Conservation (phyloP, 352 stramenopile species). For the Bremia lactucae region DNA sequence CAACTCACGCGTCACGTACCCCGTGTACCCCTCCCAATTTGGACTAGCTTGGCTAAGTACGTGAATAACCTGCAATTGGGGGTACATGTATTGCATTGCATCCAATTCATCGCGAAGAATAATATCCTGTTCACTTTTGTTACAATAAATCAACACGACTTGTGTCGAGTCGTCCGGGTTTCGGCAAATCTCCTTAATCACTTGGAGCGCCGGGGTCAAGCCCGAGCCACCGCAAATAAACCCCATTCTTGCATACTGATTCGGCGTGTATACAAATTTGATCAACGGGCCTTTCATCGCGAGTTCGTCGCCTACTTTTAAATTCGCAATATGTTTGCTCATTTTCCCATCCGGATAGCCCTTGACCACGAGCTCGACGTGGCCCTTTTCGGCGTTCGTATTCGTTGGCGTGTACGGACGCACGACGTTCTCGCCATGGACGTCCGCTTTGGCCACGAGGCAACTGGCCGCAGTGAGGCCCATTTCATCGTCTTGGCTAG, state of each 20-base stretch:
- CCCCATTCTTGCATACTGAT: conserved; percentile 68
- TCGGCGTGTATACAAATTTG: conserved; percentile 81
- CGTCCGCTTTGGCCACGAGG: conserved; percentile 44
- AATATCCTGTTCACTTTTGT: conserved; percentile 75
- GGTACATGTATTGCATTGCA: conserved; percentile 43
- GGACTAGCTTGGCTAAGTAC: conserved; percentile 33
- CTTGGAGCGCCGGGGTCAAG: conserved; percentile 69
- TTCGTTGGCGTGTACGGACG: conserved; percentile 80
- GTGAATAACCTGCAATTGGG: conserved; percentile 55
- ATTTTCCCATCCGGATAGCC: conserved; percentile 73
- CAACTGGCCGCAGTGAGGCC: conserved; percentile 50
- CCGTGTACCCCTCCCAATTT: conserved; percentile 44
- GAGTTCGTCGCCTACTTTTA: conserved; percentile 68
- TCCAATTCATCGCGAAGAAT: conserved; percentile 74
- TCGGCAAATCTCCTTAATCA: conserved; percentile 64
- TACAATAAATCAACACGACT: conserved; percentile 73
- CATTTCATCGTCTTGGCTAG: conserved; percentile 48
- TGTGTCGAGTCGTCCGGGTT: conserved; percentile 73
- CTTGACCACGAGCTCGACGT: conserved; percentile 81
- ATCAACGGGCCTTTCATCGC: conserved; percentile 82
- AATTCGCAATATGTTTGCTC: conserved; percentile 67
- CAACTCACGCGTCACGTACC: conserved; percentile 61
- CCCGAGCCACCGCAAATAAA: conserved; percentile 77
- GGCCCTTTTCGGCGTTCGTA: conserved; percentile 56
- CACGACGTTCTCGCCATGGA: conserved; percentile 57